Evolutionary conservation across 257 asterid species (phyloP).

Genomic region (Hygrophila difformis): DNA sequence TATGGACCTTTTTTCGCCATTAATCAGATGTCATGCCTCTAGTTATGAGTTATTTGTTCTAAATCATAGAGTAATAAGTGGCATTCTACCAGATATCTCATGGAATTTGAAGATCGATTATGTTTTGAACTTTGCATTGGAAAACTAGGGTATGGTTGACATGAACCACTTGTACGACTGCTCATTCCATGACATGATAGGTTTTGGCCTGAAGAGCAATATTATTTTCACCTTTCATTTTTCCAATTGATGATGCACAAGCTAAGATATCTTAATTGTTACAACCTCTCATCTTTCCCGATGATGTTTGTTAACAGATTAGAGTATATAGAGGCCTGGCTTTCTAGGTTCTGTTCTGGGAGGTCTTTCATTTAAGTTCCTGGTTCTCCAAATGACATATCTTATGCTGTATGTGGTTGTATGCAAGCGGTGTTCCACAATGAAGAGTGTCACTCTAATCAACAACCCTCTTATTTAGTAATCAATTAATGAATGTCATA

Average conservation of each 20-base stretch:
- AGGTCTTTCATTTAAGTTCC: background rate
- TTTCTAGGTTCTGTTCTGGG: slow-evolving; percentile 2
- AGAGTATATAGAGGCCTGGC: background rate
- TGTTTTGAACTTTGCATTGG: slow-evolving; percentile 5
- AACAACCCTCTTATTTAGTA: background rate
- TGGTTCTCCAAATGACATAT: no score
- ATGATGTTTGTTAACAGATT: background rate
- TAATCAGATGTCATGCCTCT: background rate
- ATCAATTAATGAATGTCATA: background rate
- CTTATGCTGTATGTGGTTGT: no score
- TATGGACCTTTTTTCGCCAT: background rate
- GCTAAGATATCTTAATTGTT: background rate
- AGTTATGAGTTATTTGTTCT: background rate
- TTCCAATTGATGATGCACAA: no score
- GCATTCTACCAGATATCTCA: background rate
- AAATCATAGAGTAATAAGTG: background rate
- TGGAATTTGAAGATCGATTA: background rate
- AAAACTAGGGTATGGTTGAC: background rate
- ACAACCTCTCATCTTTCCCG: background rate
- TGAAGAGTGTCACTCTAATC: no score
- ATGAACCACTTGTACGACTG: no score
- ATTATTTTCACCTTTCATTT: no score
- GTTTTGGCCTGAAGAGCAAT: no score
- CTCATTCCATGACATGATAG: no score
- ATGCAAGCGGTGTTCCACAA: background rate